Base-by-base conservation (phyloP, 2,329 filamentous ascomycete species). In the Huntiella omanensis region DNA sequence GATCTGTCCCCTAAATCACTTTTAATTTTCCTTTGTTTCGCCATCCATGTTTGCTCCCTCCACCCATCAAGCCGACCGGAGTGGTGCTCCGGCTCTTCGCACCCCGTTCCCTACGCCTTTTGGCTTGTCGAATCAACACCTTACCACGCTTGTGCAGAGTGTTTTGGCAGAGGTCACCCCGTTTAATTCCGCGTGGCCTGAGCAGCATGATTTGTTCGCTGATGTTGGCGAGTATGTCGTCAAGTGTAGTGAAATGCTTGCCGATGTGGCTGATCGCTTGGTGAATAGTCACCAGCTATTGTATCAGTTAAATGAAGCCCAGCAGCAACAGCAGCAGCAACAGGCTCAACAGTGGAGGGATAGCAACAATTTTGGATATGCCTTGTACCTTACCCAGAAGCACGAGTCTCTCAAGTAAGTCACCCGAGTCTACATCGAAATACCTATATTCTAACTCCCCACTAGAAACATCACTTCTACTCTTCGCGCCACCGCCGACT, bases 211-310 rank as follows among this genome's bases (percentile, higher is more conserved):
- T 19, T 6, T 45, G 4, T 48, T 48, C 37, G 41, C 47, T n/a
- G 47, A 48, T 17, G 47, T 48, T 12, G 47, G 47, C 17, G 47
- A 48, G 33, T 48, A 48, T n/a, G 32, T 48, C 4, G 47, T 48
- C 41, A 48, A 48, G n/a, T 48, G 47, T 37, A 22, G 34, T n/a
- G 47, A 48, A 42, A 33, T 34, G 4, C 37, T 48, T 22, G 47
- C 47, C 28, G 42, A 48, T 7, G 36, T 45, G 33, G 47, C 47
- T 2, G 47, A 48, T 19, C 44, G 45, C 11, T 32, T 48, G 37
- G 33, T 43, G 4, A 48, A 48, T 38, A 44, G 35, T 12, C 36
- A 43, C 7, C 47, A 48, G 13, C 13, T 48, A 10, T 22, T 43
- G 2, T 48, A 48, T 33, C 47, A 48, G 37, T 10, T 48, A 11